Base-by-base conservation (phyloP, 345 rosid species). In the Dipteronia sinensis region DNA sequence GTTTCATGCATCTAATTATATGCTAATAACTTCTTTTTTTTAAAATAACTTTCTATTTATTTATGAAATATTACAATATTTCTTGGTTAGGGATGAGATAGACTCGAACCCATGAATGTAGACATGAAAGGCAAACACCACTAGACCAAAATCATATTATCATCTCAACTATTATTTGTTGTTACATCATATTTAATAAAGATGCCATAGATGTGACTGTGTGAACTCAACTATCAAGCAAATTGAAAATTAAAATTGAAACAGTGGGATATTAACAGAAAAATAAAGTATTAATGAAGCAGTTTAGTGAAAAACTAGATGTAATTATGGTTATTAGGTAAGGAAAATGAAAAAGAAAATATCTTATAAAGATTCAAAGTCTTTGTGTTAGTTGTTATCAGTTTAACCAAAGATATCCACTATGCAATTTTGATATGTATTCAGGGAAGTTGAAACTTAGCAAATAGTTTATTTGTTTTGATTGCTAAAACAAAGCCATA, bases 371-470 rank as follows among this genome's bases (percentile, higher is more conserved):
- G 49, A 31, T 51, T 59, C 63, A 65, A 78, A 78, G 81, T 82
- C 80, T 80, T 12, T 7, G 25, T 44, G 77, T 82, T 86, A 74
- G 81, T 77, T 84, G 82, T 66, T 47, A 71, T 76, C 78, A 65
- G 83, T 73, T 84, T 79, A 82, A 83, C 85, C 77, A 69, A 66
- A 77, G 72, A 29, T n/a, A 65, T 65, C 70, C 17, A 71, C 56
- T 65, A 58, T 76, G 11, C 71, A 66, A 58, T 67, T 59, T 42
- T 47, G 19, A 25, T 53, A 59, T 38, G 15, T 51, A 70, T 49
- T 15, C 51, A 25, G 46, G 29, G 77, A 66, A 40, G 53, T 0
- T 42, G 59, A 75, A 66, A 31, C 2, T 53, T 11, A 1, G 27
- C 16, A 34, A 38, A 15, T 76, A 13, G 11, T 47, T 62, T 25